Percentiles rank a stretch among this genome's conserved stretches.
Evolutionary conservation across 139 green algal species (phyloP).

Genomic region (Chlorokybus atmophyticus): DNA sequence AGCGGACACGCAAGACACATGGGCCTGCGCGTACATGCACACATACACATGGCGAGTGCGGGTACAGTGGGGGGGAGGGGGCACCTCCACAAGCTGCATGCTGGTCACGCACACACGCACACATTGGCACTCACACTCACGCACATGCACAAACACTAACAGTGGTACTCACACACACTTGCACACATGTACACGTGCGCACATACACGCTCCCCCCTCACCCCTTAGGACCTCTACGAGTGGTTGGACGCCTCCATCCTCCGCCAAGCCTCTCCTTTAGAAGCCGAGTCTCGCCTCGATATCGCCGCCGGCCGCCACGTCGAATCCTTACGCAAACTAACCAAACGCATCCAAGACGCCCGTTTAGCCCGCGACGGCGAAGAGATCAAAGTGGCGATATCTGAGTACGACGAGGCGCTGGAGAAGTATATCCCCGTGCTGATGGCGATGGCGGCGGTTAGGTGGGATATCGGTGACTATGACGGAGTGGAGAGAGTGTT

Average conservation of each 20-base stretch:
- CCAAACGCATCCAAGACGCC: constrained; percentile 58
- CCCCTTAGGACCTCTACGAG: constrained; percentile 46
- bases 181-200: no score
- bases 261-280: constrained; percentile 29
- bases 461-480: constrained; percentile 70
- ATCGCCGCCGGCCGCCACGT: constrained; percentile 40
- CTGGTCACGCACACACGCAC: no score
- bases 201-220: no score
- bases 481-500: constrained; percentile 54
- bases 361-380: constrained; percentile 50
- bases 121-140: no score
- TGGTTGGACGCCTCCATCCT: constrained; percentile 58
- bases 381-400: constrained; percentile 52
- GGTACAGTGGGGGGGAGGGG: no score
- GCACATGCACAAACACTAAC: no score
- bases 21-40: no score
- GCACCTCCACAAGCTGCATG: no score
- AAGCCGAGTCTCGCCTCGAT: constrained; percentile 22
- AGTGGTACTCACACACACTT: no score
- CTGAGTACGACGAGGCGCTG: constrained; percentile 69
- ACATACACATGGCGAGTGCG: no score
- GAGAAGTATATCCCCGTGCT: constrained; percentile 58
- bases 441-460: constrained; percentile 66
- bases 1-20: no score
- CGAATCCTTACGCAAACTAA: constrained; percentile 52